Percentiles rank a stretch among this genome's conserved stretches.
These are phyloP conservation scores for Mycena venus DNA, from an alignment of 768 basidiomycete species.

Conservation along the genomic window DNA sequence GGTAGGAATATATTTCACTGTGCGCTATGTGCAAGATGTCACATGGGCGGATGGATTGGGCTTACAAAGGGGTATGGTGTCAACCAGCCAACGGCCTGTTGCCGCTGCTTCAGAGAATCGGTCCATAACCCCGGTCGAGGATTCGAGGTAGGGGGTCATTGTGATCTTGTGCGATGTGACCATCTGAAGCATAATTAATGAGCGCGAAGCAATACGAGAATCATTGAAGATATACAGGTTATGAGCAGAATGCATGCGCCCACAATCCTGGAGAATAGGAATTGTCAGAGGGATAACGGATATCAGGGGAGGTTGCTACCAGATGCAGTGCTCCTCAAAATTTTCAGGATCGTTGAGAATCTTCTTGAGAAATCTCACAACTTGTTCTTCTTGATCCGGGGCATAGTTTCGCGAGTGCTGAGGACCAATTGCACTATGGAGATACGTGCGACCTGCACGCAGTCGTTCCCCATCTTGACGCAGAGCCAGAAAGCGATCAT, in stretches of 20 bases:
- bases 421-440: slow-evolving; percentile 2
- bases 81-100: slow-evolving; percentile 3
- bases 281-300: not conserved
- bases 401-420: not conserved
- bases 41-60: no score
- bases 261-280: not conserved
- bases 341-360: not conserved
- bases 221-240: not conserved
- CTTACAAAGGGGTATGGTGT: not conserved
- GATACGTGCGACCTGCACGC: not conserved
- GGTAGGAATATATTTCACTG: not conserved
- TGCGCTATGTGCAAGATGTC: not conserved
- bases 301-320: not conserved
- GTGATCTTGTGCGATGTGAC: not conserved
- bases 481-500: not conserved
- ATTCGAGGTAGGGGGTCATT: not conserved
- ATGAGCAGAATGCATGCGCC: not conserved
- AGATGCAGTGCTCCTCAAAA: not conserved
- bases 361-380: not conserved
- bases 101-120: slow-evolving; percentile 2
- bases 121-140: not conserved
- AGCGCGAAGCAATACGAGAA: not conserved
- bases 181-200: not conserved
- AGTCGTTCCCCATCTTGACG: not conserved
- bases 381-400: not conserved